These are phyloP conservation scores for Rhododendron kiyosumense DNA, from an alignment of 148 eudicot species.

Conservation along the genomic window DNA sequence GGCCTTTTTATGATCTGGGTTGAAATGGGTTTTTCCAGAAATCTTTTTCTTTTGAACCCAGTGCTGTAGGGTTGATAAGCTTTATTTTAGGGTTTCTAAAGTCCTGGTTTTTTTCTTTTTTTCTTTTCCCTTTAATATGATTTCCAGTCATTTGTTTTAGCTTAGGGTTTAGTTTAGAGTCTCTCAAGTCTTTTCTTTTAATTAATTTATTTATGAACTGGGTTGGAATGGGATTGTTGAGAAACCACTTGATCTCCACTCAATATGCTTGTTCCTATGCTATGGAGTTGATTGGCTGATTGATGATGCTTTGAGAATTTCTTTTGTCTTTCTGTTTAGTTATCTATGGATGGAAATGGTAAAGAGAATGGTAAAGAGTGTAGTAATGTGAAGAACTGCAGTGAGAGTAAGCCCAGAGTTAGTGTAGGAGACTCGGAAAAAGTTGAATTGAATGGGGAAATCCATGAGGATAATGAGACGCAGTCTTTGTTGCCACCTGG, in stretches of 20 bases:
- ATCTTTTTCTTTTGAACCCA: background rate
- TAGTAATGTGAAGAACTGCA: constrained; percentile 4
- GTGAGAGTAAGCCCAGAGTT: constrained; percentile 31
- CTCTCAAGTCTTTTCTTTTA: background rate
- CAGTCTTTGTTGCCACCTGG: constrained; percentile 37
- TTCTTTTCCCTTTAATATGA: background rate
- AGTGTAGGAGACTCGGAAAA: constrained; percentile 18
- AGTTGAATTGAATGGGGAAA: constrained; percentile 23
- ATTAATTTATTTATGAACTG: background rate
- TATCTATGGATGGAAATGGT: constrained; percentile 12
- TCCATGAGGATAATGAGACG: constrained; percentile 35
- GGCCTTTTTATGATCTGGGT: background rate
- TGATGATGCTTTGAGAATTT: background rate
- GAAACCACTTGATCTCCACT: background rate
- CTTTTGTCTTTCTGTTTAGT: background rate
- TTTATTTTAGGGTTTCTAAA: background rate
- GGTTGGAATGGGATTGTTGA: background rate
- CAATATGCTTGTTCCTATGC: background rate
- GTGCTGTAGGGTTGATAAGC: background rate
- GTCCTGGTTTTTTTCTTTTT: background rate
- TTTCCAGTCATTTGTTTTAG: background rate
- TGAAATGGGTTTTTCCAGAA: background rate
- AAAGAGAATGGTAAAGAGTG: constrained; percentile 15
- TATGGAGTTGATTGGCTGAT: background rate
- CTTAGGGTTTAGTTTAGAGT: background rate